phyloP scores from a whole-genome alignment of 768 basidiomycete genomes.

The Boletus vermiculosoides region DNA sequence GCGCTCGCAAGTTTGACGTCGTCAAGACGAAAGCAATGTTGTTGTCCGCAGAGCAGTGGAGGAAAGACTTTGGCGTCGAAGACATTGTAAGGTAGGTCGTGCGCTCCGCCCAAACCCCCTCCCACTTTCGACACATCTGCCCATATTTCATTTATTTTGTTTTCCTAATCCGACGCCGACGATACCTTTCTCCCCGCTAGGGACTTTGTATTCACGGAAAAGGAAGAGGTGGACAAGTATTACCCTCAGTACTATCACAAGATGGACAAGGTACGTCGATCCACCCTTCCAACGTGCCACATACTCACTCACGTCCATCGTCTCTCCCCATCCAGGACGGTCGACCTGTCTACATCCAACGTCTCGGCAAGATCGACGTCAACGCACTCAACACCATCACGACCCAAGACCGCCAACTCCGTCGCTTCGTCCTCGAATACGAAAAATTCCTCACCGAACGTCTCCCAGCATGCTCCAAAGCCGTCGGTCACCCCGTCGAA shows the following conservation, averaged over 20 bases:
- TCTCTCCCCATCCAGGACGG: constrained; percentile 62
- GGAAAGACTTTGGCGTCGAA: constrained; percentile 80
- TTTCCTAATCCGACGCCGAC: too few relatives aligned
- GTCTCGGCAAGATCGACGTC: constrained; percentile 87
- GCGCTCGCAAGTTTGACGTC: constrained; percentile 92
- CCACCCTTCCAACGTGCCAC: too few relatives aligned
- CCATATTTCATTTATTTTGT: too few relatives aligned
- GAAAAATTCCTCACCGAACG: constrained; percentile 82
- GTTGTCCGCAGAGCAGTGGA: constrained; percentile 80
- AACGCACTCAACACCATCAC: constrained; percentile 78
- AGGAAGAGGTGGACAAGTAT: constrained; percentile 79
- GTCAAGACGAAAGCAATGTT: constrained; percentile 83
- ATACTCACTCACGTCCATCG: neutral
- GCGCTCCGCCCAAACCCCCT: too few relatives aligned
- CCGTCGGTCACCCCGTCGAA: constrained; percentile 84
- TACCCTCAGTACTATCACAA: constrained; percentile 98
- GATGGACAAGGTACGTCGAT: constrained; percentile 70
- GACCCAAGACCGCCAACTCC: constrained; percentile 81
- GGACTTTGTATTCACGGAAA: constrained; percentile 86
- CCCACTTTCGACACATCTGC: too few relatives aligned
- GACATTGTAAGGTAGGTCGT: constrained; percentile 61
- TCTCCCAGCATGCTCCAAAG: constrained; percentile 72
- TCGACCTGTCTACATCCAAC: constrained; percentile 93
- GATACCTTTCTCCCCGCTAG: constrained; percentile 23
- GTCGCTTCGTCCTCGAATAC: constrained; percentile 90